Conservation (phyloP, 2,329 filamentous ascomycete genomes). For the Escovopsis sp. region DNA sequence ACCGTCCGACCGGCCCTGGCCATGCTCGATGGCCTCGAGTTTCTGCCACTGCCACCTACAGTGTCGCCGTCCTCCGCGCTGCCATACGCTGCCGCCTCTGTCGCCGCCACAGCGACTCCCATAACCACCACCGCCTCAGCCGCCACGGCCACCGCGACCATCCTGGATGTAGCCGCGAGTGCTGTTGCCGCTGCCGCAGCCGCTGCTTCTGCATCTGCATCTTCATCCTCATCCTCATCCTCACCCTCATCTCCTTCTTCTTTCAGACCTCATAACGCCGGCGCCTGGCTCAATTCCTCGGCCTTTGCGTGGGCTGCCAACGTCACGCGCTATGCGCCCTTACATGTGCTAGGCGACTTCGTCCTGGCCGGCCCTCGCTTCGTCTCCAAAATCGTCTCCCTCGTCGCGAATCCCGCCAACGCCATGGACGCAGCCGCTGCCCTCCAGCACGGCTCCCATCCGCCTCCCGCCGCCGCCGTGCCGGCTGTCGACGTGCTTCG, state of each 20-base stretch:
- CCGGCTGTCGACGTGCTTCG: constrained; percentile 9
- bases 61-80: constrained; percentile 4
- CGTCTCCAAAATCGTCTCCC: constrained; percentile 50
- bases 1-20: constrained; percentile 5
- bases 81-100: not conserved
- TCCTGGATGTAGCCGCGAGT: no score
- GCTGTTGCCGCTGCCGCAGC: no score
- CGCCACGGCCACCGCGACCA: no score
- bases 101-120: no score
- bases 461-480: constrained; percentile 5
- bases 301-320: constrained; percentile 36
- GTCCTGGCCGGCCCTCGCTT: constrained; percentile 56
- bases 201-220: no score
- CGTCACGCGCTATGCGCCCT: constrained; percentile 44
- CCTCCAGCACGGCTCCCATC: constrained; percentile 6
- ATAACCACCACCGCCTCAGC: no score
- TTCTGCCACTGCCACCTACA: not conserved
- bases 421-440: constrained; percentile 45
- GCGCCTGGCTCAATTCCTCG: constrained; percentile 36
- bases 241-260: not conserved
- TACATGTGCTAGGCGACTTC: constrained; percentile 52
- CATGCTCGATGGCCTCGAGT: constrained; percentile 5
- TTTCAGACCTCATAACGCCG: not conserved
- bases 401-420: constrained; percentile 33
- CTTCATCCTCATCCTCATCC: not conserved